A percentile compares a stretch with the other conserved stretches of the same genome.
Conservation (phyloP, 257 asterid genomes). For the Solanum appendiculatum region DNA sequence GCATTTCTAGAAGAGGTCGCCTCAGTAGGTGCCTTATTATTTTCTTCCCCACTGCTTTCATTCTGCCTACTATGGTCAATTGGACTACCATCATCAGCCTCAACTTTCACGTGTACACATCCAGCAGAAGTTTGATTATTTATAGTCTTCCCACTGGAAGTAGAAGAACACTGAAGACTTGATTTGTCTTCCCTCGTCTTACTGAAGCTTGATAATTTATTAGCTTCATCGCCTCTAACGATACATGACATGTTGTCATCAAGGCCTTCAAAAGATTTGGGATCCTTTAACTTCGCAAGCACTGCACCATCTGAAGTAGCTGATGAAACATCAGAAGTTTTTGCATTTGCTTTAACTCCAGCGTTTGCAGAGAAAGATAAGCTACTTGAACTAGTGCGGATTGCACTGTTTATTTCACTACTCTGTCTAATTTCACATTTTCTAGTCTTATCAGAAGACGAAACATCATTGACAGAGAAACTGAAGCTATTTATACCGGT, state of each 20-base stretch:
- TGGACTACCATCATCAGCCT: constrained; percentile 22
- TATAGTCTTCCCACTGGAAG: neutral
- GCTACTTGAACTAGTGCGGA: constrained; percentile 32
- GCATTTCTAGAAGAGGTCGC: constrained; percentile 14
- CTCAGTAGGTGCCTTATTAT: constrained; percentile 19
- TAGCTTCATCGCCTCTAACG: constrained; percentile 29
- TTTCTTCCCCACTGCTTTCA: constrained; percentile 13
- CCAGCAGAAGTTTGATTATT: constrained; percentile 6
- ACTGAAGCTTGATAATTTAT: constrained; percentile 2
- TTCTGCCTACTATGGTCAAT: constrained; percentile 14
- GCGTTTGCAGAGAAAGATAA: constrained; percentile 49
- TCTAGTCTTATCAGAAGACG: constrained; percentile 6
- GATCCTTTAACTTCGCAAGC: constrained; percentile 32
- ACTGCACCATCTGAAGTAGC: constrained; percentile 33
- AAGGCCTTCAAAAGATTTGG: constrained; percentile 37
- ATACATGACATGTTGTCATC: constrained; percentile 52
- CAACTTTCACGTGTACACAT: constrained; percentile 19
- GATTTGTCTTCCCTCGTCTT: constrained; percentile 4
- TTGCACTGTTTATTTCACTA: constrained; percentile 34
- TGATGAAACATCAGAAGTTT: constrained; percentile 36
- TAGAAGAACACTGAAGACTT: constrained; percentile 7
- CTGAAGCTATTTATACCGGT: constrained; percentile 25
- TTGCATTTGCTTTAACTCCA: constrained; percentile 33
- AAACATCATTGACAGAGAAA: constrained; percentile 9
- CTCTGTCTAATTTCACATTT: constrained; percentile 30